Evolutionary conservation across 2,329 filamentous ascomycete genomes (phyloP).

Genomic region (Pyrenochaeta sp.): DNA sequence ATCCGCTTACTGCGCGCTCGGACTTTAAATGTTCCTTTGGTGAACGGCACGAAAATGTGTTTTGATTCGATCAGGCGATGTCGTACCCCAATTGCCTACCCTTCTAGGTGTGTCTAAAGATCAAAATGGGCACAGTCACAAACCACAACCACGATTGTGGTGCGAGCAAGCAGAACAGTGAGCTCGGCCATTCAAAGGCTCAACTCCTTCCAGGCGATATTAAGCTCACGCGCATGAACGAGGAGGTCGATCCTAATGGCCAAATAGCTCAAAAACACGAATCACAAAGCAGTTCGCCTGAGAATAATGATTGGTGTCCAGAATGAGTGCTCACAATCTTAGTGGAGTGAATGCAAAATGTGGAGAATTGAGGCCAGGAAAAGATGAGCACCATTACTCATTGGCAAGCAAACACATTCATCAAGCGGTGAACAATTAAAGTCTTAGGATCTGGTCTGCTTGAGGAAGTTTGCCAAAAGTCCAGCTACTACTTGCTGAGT

Average conservation of each 20-base stretch:
- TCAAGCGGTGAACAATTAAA: background rate
- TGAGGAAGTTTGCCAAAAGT: background rate
- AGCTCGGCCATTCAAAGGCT: background rate
- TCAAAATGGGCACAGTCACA: background rate
- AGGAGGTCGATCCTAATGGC: background rate
- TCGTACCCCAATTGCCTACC: background rate
- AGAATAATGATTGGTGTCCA: background rate
- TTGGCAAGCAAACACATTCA: background rate
- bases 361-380: background rate
- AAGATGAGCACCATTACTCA: background rate
- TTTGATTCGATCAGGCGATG: background rate
- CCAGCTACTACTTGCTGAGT: constrained; percentile 23
- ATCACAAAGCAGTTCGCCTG: background rate
- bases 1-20: background rate
- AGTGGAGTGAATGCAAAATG: background rate
- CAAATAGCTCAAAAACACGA: background rate
- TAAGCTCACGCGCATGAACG: background rate
- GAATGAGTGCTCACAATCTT: background rate
- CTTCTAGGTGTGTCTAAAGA: background rate
- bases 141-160: background rate
- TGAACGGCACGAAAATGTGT: background rate
- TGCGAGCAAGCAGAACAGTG: background rate
- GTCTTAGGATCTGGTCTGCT: background rate
- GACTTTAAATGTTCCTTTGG: background rate
- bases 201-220: background rate